These are phyloP conservation scores for Tremella mesenterica DNA, from an alignment of 768 basidiomycete species.

Conservation along the genomic window DNA sequence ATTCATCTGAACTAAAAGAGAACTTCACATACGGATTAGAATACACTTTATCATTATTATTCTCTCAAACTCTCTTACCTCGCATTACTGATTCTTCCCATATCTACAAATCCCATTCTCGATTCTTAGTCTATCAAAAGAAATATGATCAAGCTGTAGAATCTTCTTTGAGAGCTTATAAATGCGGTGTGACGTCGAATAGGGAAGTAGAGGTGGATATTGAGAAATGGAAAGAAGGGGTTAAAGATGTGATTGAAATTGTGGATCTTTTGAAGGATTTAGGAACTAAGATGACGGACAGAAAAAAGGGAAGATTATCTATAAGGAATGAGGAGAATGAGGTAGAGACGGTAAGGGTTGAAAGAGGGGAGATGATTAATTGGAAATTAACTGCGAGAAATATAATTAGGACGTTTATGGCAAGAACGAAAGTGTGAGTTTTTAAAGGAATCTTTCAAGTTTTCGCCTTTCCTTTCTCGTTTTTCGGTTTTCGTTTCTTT, in stretches of 20 bases:
- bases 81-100: conserved; percentile 63
- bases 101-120: conserved; percentile 73
- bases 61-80: conserved; percentile 71
- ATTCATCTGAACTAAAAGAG: conserved; percentile 48
- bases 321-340: conserved; percentile 21
- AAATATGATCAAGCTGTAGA: conserved; percentile 70
- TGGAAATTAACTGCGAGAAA: conserved; percentile 64
- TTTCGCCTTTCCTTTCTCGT: no score
- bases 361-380: neutral
- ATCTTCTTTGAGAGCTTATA: conserved; percentile 77
- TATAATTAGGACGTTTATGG: conserved; percentile 79
- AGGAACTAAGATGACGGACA: conserved; percentile 51
- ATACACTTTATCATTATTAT: conserved; percentile 60
- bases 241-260: conserved; percentile 69
- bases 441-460: no score
- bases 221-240: conserved; percentile 64
- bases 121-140: conserved; percentile 63
- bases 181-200: conserved; percentile 55
- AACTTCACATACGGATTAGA: conserved; percentile 59
- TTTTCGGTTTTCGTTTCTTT: no score
- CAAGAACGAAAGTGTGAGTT: conserved; percentile 62
- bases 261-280: conserved; percentile 75
- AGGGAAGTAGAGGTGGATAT: conserved; percentile 62
- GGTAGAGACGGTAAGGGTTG: conserved; percentile 19
- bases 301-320: neutral